These are phyloP conservation scores for Paecilomyces sp. DNA, from an alignment of 2,329 filamentous ascomycete species.

Conservation along the genomic window DNA sequence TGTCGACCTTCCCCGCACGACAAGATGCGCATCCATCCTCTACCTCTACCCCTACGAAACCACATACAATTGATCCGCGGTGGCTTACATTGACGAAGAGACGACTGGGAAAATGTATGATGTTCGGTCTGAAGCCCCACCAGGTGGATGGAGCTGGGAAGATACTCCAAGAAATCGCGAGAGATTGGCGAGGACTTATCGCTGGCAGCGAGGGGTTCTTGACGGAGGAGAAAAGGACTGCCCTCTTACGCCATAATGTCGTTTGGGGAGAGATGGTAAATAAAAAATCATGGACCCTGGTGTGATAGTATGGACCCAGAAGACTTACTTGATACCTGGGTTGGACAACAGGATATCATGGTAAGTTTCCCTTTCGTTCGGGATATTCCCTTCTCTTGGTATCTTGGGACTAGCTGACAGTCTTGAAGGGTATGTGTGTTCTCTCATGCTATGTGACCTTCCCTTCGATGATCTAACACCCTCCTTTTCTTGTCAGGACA, in stretches of 20 bases:
- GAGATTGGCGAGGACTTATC: constrained; percentile 64
- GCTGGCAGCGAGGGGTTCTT: constrained; percentile 72
- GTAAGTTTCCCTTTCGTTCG: constrained; percentile 21
- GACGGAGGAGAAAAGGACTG: constrained; percentile 53
- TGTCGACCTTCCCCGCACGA: constrained; percentile 13
- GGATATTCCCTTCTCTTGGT: background rate
- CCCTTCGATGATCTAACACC: constrained; percentile 1
- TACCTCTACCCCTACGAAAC: constrained; percentile 14
- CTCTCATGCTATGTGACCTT: background rate
- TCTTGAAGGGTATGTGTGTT: constrained; percentile 17
- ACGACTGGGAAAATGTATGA: constrained; percentile 67
- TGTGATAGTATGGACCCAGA: background rate
- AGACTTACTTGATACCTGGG: constrained; percentile 12
- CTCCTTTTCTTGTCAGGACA: constrained; percentile 47
- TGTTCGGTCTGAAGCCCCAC: constrained; percentile 57
- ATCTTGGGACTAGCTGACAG: constrained; percentile 5
- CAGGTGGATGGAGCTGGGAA: constrained; percentile 53
- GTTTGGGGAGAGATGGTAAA: constrained; percentile 81
- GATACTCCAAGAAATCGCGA: constrained; percentile 54
- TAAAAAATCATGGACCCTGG: background rate
- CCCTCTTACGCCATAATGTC: constrained; percentile 60
- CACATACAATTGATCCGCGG: constrained; percentile 41
- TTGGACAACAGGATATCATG: constrained; percentile 36
- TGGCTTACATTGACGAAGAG: constrained; percentile 65
- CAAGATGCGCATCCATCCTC: constrained; percentile 28